These are phyloP conservation scores for Elongisporangium prolatum DNA, from an alignment of 352 stramenopile species.

Conservation along the genomic window DNA sequence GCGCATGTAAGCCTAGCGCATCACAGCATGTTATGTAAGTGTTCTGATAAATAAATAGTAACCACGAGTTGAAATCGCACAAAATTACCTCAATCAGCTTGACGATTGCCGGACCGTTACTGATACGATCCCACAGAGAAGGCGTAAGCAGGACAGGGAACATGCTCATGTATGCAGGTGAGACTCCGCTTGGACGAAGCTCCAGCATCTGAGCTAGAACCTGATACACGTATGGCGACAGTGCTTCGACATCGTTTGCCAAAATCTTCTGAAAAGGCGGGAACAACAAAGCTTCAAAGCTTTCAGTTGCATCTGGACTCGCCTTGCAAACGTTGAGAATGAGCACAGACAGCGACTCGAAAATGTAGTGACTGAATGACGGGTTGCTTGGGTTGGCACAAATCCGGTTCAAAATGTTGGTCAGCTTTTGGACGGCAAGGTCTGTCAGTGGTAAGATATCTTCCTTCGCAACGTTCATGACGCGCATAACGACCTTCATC, in stretches of 20 bases:
- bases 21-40: slow-evolving; percentile 1
- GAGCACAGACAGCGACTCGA: slow-evolving; percentile 97
- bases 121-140: slow-evolving; percentile 93
- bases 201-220: slow-evolving; percentile 98
- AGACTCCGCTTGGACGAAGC: slow-evolving; percentile 85
- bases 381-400: slow-evolving; percentile 98
- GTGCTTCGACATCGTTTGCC: slow-evolving; percentile 92
- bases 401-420: slow-evolving; percentile 89
- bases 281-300: slow-evolving; percentile 96
- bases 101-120: slow-evolving; percentile 96
- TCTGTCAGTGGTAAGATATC: slow-evolving; percentile 90
- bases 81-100: slow-evolving; percentile 87
- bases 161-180: slow-evolving; percentile 92
- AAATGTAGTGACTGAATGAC: slow-evolving; percentile 99
- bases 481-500: slow-evolving; percentile 98
- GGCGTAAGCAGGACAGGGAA: slow-evolving; percentile 94
- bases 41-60: neutral
- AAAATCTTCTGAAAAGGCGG: slow-evolving; percentile 97
- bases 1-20: slow-evolving; percentile 88
- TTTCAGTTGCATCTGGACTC: slow-evolving; percentile 65
- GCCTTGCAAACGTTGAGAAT: slow-evolving; percentile 92
- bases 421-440: slow-evolving; percentile 95
- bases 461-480: slow-evolving; percentile 91
- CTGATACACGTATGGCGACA: slow-evolving; percentile 99
- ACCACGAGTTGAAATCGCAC: neutral